Conservation (phyloP, 495 filamentous ascomycete genomes). For the Neurospora sp. region DNA sequence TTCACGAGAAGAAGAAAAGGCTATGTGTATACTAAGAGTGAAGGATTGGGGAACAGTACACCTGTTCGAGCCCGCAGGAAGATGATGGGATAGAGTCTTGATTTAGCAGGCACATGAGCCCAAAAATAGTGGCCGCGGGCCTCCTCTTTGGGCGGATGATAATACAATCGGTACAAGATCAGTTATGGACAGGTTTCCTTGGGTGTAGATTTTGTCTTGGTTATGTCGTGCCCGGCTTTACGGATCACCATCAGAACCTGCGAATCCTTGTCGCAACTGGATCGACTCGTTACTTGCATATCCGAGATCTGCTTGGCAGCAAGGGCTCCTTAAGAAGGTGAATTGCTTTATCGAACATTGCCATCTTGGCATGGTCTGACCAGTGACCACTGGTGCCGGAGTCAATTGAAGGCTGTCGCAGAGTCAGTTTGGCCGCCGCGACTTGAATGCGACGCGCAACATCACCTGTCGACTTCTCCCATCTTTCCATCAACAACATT, state of each 20-base stretch:
- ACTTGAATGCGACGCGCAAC: background rate
- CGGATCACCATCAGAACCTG: background rate
- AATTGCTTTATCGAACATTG: background rate
- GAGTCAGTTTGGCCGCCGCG: background rate
- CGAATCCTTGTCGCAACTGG: background rate
- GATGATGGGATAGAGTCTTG: background rate
- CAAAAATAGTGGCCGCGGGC: background rate
- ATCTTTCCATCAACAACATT: background rate
- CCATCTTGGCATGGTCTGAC: background rate
- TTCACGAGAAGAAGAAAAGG: background rate
- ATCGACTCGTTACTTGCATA: background rate
- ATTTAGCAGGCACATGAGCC: background rate
- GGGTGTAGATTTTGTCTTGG: background rate
- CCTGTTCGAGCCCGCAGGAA: background rate
- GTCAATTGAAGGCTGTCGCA: background rate
- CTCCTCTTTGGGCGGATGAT: background rate
- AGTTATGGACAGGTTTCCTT: background rate
- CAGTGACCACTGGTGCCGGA: background rate
- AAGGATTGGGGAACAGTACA: background rate
- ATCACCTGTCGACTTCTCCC: background rate
- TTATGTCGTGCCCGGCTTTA: background rate
- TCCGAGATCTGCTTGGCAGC: background rate
- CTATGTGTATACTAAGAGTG: background rate
- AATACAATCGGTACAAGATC: background rate
- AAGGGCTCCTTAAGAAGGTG: background rate